Percentiles rank a stretch among this genome's conserved stretches.
Conservation (phyloP, 2,329 filamentous ascomycete genomes). For the Ilyonectria mors-panacis region DNA sequence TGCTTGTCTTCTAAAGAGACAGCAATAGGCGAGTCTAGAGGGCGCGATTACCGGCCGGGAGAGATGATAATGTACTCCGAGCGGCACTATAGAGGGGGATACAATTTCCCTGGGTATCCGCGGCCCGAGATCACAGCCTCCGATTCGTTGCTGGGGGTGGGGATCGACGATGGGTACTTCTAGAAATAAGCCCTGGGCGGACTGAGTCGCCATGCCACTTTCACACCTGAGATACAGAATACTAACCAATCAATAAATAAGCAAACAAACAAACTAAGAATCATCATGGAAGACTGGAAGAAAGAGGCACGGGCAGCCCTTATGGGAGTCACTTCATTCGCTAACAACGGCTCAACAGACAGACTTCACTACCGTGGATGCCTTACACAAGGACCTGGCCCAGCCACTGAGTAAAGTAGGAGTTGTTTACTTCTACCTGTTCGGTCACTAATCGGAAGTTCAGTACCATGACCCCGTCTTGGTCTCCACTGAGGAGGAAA, state of each 20-base stretch:
- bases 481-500: neutral
- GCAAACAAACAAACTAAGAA: neutral
- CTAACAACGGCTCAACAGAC: neutral
- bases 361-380: slow-evolving; percentile 9
- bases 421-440: neutral
- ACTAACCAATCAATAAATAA: neutral
- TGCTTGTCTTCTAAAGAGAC: neutral
- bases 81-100: neutral
- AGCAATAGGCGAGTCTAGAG: neutral
- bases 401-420: neutral
- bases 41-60: neutral
- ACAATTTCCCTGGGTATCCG: neutral
- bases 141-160: neutral
- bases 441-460: neutral
- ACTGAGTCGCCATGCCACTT: neutral
- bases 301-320: neutral
- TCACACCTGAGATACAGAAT: neutral
- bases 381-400: neutral
- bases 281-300: slow-evolving; percentile 11
- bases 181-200: neutral
- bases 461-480: slow-evolving; percentile 5
- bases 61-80: neutral
- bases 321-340: neutral
- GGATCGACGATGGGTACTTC: neutral
- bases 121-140: neutral